phyloP scores from a whole-genome alignment of 352 stramenopile genomes.

The Pythium periplocum region DNA sequence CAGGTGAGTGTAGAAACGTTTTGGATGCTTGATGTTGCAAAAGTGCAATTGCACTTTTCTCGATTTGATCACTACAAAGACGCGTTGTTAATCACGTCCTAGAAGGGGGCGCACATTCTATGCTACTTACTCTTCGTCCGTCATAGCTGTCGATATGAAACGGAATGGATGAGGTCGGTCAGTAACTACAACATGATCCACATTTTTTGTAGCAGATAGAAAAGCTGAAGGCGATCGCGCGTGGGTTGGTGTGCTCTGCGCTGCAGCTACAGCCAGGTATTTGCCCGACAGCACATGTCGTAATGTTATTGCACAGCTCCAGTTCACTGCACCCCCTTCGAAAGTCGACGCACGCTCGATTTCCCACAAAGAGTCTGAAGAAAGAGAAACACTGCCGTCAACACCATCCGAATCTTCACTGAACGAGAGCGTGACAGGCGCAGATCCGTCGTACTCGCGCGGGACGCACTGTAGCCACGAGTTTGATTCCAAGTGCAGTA shows the following conservation, averaged over 20 bases:
- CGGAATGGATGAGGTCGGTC: constrained; percentile 34
- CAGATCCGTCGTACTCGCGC: constrained; percentile 1
- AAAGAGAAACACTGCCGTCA: constrained; percentile 20
- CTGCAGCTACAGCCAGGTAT: constrained; percentile 42
- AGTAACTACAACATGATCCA: no score
- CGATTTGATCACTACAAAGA: constrained; percentile 29
- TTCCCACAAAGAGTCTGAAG: constrained; percentile 58
- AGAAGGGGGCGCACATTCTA: no score
- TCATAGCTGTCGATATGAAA: constrained; percentile 52
- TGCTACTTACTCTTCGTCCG: constrained; percentile 42
- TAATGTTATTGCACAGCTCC: constrained; percentile 41
- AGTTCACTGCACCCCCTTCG: constrained; percentile 52
- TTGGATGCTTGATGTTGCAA: constrained; percentile 46
- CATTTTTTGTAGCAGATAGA: no score
- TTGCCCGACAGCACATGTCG: constrained; percentile 51
- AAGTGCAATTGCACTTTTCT: constrained; percentile 46
- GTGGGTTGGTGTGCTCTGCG: not conserved
- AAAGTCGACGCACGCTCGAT: constrained; percentile 40
- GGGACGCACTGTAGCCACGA: constrained; percentile 46
- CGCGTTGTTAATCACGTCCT: no score
- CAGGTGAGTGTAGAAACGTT: constrained; percentile 59
- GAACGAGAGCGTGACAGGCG: constrained; percentile 36
- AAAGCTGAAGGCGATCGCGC: no score
- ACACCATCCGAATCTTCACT: constrained; percentile 29
- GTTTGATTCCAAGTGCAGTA: constrained; percentile 62